Percentiles rank a stretch among this genome's conserved stretches.
These are phyloP conservation scores for Fusarium redolens DNA, from an alignment of 2,329 filamentous ascomycete species.

Conservation along the genomic window DNA sequence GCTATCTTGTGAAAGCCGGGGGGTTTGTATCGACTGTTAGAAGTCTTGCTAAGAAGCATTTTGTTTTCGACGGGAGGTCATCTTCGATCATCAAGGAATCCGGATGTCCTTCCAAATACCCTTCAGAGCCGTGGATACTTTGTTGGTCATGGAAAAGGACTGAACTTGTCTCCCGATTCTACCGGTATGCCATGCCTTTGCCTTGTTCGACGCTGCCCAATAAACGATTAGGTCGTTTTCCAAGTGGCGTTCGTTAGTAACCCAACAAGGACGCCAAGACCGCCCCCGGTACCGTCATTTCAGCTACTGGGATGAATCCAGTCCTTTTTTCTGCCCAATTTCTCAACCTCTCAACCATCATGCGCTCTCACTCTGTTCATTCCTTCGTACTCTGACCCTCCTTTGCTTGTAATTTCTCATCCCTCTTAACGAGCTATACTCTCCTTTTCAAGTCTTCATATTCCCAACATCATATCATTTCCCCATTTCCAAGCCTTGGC, in stretches of 20 bases:
- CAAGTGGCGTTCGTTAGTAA: constrained; percentile 29
- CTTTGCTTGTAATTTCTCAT: constrained; percentile 6
- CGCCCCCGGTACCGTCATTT: constrained; percentile 37
- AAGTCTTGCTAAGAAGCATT: neutral
- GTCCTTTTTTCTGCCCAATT: constrained; percentile 26
- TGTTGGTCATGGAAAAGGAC: neutral
- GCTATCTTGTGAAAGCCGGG: constrained; percentile 14
- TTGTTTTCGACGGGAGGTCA: neutral
- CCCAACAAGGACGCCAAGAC: constrained; percentile 38
- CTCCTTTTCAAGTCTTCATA: constrained; percentile 15
- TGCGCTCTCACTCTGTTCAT: constrained; percentile 23
- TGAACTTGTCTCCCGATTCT: neutral
- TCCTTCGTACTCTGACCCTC: constrained; percentile 22
- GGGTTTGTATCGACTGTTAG: neutral
- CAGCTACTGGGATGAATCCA: constrained; percentile 25
- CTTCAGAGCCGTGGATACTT: neutral
- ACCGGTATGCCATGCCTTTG: neutral
- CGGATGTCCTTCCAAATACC: neutral
- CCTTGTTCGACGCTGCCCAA: constrained; percentile 18
- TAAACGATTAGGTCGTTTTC: constrained; percentile 14
- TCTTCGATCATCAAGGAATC: neutral
- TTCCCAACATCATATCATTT: constrained; percentile 17
- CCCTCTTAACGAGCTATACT: neutral
- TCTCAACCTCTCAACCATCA: constrained; percentile 31
- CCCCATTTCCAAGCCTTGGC: constrained; percentile 26